Base-by-base conservation (phyloP, 2,329 filamentous ascomycete species). In the Catunica adiposa region DNA sequence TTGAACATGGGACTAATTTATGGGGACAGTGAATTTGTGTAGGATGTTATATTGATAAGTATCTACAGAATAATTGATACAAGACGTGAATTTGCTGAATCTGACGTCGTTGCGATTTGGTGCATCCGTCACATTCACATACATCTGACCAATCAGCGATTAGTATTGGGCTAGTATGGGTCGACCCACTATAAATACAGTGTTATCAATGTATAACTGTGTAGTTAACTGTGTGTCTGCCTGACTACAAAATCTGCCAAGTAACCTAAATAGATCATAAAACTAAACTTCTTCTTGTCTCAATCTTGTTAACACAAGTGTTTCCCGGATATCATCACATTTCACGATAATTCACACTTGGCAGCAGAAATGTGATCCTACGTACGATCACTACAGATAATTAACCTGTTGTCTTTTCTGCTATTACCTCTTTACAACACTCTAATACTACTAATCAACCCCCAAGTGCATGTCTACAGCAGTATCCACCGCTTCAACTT, bases 401-500 rank as follows among this genome's bases (percentile, higher is more conserved):
- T 34, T 34, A 5, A 34, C 29, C 11, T 34, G 29, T 34, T 34
- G 29, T 34, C 29, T 11, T 34, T 5, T 34, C 29, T 34, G 5
- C 5, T 34, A 34, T 34, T 9, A 26, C n/a, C n/a, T 11, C 17
- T 25, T 25, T 17, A 44, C 40, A 17, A 4, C 40, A 7, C 22
- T 25, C 22, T 9, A 25, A 6, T 48, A 48, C 15, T 42, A 48
- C 17, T 25, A 8, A 23, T 25, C 20, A 9, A 44, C 34, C 34
- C 40, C 2, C 8, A 15, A 2, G 5, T 46, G 44, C 20, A 25
- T 25, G 22, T 23, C 22, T 14, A 37, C 29, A 52, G 31, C 26
- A 52, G 38, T 20, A 48, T 23, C 17, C 9, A 15, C 44, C 54
- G 57, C 57, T 59, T 59, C 57, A 59, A 59, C 44, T 54, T 51